Conservation (phyloP, 2,329 filamentous ascomycete species). For the Cytospora mali region DNA sequence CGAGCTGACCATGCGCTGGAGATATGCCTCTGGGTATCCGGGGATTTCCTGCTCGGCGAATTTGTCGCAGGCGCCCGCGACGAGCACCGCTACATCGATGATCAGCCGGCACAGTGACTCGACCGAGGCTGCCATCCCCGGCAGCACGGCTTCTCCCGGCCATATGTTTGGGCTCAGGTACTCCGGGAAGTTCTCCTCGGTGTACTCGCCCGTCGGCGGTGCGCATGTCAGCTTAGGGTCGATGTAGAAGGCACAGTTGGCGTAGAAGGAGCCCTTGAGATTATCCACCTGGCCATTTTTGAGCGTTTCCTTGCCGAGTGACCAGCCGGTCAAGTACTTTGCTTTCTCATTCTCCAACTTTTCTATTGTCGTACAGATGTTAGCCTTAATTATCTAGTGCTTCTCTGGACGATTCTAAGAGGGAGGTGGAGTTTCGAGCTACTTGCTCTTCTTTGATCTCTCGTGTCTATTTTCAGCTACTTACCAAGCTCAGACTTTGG, state of each 20-base stretch:
- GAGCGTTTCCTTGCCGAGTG: slow-evolving; percentile 78
- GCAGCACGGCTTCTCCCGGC: slow-evolving; percentile 70
- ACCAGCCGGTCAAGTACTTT: slow-evolving; percentile 75
- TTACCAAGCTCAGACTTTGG: slow-evolving; percentile 70
- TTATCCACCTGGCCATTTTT: slow-evolving; percentile 78
- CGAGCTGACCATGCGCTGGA: slow-evolving; percentile 83
- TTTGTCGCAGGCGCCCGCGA: slow-evolving; percentile 85
- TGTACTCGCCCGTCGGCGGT: slow-evolving; percentile 60
- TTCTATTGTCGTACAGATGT: slow-evolving; percentile 38
- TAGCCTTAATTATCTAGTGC: background rate
- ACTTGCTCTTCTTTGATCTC: slow-evolving; percentile 9
- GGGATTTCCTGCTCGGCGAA: slow-evolving; percentile 80
- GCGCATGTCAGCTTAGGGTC: slow-evolving; percentile 64
- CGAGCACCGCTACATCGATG: slow-evolving; percentile 85
- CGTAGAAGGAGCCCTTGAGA: slow-evolving; percentile 82
- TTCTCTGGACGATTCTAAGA: background rate
- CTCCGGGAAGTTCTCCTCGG: slow-evolving; percentile 71
- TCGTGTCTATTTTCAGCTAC: no score
- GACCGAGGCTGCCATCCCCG: slow-evolving; percentile 73
- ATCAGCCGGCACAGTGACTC: slow-evolving; percentile 79
- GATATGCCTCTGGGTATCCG: slow-evolving; percentile 74
- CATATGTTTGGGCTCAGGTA: slow-evolving; percentile 91
- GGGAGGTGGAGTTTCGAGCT: slow-evolving; percentile 1
- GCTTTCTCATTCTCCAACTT: slow-evolving; percentile 61
- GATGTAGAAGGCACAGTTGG: slow-evolving; percentile 79